Evolutionary conservation across 306 rosid species (phyloP).

Genomic region (Rosa rugosa): DNA sequence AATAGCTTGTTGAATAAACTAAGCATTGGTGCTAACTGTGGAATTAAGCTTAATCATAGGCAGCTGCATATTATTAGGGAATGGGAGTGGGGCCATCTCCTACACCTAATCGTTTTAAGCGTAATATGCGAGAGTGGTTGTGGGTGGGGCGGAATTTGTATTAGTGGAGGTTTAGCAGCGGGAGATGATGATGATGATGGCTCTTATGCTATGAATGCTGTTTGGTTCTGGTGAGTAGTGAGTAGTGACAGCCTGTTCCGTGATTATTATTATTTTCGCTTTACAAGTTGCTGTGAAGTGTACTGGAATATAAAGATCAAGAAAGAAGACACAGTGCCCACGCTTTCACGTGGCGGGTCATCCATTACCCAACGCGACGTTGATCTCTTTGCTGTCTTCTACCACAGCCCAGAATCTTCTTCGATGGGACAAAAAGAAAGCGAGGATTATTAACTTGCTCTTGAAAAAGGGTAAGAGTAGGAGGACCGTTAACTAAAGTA

Average conservation of each 20-base stretch:
- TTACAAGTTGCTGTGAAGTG: neutral
- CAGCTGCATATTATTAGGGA: neutral
- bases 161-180: neutral
- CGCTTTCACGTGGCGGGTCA: slow-evolving; percentile 9
- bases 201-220: neutral
- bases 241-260: neutral
- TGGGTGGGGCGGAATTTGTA: neutral
- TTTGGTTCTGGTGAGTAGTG: neutral
- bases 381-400: slow-evolving; percentile 4
- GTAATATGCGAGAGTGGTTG: neutral
- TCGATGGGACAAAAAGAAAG: neutral
- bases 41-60: neutral
- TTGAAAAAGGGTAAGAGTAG: too few relatives aligned
- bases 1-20: neutral
- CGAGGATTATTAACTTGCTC: too few relatives aligned
- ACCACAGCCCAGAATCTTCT: neutral
- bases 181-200: neutral
- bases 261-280: neutral
- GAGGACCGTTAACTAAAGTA: too few relatives aligned
- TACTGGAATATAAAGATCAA: neutral
- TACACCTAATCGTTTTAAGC: neutral
- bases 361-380: neutral
- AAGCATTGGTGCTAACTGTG: neutral
- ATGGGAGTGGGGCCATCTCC: neutral
- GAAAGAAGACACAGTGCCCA: neutral